phyloP scores from a whole-genome alignment of 2,329 filamentous ascomycete species.

The Oidium heveae region DNA sequence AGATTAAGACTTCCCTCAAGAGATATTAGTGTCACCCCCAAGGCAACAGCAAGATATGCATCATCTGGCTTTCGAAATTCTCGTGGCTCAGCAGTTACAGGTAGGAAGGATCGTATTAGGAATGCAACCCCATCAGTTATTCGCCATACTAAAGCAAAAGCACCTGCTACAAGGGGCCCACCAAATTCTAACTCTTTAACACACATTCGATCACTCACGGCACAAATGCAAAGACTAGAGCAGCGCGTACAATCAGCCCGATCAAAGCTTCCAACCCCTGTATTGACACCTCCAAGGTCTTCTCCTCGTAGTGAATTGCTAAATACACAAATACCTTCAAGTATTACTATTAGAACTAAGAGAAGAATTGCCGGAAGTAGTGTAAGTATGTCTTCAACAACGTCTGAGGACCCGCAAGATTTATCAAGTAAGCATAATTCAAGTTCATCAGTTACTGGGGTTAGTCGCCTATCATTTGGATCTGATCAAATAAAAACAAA shows the following conservation, averaged over 20 bases:
- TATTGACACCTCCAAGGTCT: constrained; percentile 48
- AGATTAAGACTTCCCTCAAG: constrained; percentile 29
- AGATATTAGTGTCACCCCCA: constrained; percentile 28
- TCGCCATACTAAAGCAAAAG: constrained; percentile 18
- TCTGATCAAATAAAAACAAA: constrained; percentile 27
- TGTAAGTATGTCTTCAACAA: constrained; percentile 9
- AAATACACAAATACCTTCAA: constrained; percentile 24
- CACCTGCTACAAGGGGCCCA: constrained; percentile 15
- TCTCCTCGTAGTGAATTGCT: constrained; percentile 37
- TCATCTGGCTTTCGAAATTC: constrained; percentile 8
- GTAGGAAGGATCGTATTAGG: constrained; percentile 6
- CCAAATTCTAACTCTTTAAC: constrained; percentile 48
- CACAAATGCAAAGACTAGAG: constrained; percentile 91
- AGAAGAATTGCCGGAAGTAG: constrained; percentile 36
- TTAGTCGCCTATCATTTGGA: constrained; percentile 37
- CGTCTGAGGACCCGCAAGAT: constrained; percentile 9
- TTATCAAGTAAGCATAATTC: constrained; percentile 25
- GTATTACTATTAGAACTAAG: constrained; percentile 39
- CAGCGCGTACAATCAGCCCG: constrained; percentile 75
- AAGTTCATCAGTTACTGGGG: constrained; percentile 33
- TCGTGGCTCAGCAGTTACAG: constrained; percentile 6
- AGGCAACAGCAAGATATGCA: constrained; percentile 16
- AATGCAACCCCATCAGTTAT: constrained; percentile 15
- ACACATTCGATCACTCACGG: constrained; percentile 81
- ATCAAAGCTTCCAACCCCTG: constrained; percentile 70